Base-by-base conservation (phyloP, 2,329 filamentous ascomycete genomes). In the Fusarium keratoplasticum region DNA sequence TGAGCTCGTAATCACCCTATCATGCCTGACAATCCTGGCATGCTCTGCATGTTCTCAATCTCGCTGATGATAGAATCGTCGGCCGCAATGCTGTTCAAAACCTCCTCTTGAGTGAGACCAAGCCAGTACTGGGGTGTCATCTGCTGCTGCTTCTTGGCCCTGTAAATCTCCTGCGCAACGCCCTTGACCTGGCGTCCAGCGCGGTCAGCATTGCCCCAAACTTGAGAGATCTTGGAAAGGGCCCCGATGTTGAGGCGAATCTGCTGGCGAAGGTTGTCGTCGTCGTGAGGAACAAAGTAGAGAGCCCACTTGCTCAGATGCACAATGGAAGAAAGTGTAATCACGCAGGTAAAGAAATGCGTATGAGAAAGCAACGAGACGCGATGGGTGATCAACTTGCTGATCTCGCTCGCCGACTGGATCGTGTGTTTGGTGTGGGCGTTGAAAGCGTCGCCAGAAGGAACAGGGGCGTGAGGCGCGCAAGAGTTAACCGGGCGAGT, bases 301-400 rank as follows among this genome's bases (percentile, higher is more conserved):
- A 92, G 85, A 62, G 86, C 92, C 90, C 94, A 97, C 72, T 93
- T 94, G 64, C 92, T 94, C 27, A 97, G 87, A 78, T 96, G 94
- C 5, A 96, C 93, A 76, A 95, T 93, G 8, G 94, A 94, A 20
- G 92, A 93, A 62, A 96, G 86, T 2, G 94, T 94, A 59, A 96
- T 86, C 42, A 93, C 92, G 79, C 94, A 96, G 36, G 92, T 94
- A 84, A 96, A 95, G 83, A 96, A 95, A 67, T 95, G 94, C 0
- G 91, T 95, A 82, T 97, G 94, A 35, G 90, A 90, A 6, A 92
- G 87, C 2, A 96, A 85, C 0, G 91, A 89, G 6, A 92, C 90
- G 0, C 94, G 93, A 54, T 97, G 89, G 1, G 93, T 92, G 58
- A 95, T 90, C 75, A 95, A 87, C 74, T 90, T 89, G 69, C 92